Base-by-base conservation (phyloP, 2,329 filamentous ascomycete species). In the Arthrobotrys musiformis region DNA sequence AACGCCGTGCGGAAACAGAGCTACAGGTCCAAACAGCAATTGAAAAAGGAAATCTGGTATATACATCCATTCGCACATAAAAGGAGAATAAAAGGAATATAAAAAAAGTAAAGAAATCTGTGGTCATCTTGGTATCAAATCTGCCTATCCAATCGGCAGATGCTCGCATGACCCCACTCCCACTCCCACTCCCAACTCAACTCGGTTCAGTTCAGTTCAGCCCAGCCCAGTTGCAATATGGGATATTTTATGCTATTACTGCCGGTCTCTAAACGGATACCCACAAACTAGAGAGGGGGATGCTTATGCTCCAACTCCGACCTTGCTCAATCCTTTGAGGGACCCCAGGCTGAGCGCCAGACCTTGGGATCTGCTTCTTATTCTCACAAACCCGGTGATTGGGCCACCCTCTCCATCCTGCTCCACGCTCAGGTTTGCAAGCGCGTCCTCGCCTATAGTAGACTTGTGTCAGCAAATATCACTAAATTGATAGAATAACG, bases 391-490 rank as follows among this genome's bases (percentile, higher is more conserved):
- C 50, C 95, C 95, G 46, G 94, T 97, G 79, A 99, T 94, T 4
- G 93, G 93, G 24, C 95, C 95, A 82, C 97, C 91, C 26, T 97
- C 93, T 75, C 93, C 94, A 84, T 98, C 94, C 86, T 97, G 94
- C 85, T 99, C 95, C 82, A 99, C 97, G 83, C 94, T 97, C 84
- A 99, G 83, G 84, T 99, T 99, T 82, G 95, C 95, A 82, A 99
- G 86, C 76, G 95, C 95, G 86, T 99, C 95, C 92, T 99, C 95
- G 79, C 95, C 95, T 99, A 82, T 58, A 77, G 67, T 66, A 62
- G 63, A 82, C 81, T 15, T 8, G 58, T 8, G 58, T 70, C 17
- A 84, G 79, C 52, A 63, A 46, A 24, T 40, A 67, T 19, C 11
- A 69, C 26, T 15, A 52, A 64, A 37, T 5, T 28, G 17, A 7